Conservation (phyloP, 225 moss, liverwort and hornwort genomes). For the Ulota crispa region DNA sequence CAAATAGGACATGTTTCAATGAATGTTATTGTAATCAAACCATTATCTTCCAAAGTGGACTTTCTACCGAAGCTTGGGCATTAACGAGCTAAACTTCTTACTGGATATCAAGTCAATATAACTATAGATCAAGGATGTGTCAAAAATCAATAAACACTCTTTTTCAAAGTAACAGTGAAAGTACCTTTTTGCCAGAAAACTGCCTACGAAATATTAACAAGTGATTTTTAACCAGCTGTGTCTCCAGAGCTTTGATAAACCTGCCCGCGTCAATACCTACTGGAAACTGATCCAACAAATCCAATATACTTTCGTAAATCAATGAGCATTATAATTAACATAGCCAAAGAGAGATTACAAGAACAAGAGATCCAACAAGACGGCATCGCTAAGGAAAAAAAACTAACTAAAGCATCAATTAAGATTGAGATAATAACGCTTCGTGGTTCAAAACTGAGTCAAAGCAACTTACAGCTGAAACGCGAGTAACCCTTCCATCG, state of each 20-base stretch:
- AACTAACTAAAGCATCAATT: constrained; percentile 5
- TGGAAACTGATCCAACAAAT: constrained; percentile 60
- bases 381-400: not conserved
- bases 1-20: not conserved
- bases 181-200: constrained; percentile 68
- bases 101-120: not conserved
- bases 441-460: not conserved
- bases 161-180: not conserved
- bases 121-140: not conserved
- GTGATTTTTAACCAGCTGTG: constrained; percentile 65
- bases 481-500: constrained; percentile 83
- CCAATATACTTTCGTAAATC: not conserved
- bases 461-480: constrained; percentile 63
- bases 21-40: not conserved
- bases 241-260: constrained; percentile 68
- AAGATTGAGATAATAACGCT: not conserved
- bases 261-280: constrained; percentile 83
- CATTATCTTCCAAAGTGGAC: not conserved
- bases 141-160: not conserved
- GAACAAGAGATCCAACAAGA: not conserved
- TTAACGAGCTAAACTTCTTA: not conserved
- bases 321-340: not conserved
- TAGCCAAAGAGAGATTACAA: not conserved
- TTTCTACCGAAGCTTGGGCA: not conserved
- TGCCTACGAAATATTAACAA: constrained; percentile 46